Base-by-base conservation (phyloP, 164 flowering plant species). In the Vitis rotundifolia region DNA sequence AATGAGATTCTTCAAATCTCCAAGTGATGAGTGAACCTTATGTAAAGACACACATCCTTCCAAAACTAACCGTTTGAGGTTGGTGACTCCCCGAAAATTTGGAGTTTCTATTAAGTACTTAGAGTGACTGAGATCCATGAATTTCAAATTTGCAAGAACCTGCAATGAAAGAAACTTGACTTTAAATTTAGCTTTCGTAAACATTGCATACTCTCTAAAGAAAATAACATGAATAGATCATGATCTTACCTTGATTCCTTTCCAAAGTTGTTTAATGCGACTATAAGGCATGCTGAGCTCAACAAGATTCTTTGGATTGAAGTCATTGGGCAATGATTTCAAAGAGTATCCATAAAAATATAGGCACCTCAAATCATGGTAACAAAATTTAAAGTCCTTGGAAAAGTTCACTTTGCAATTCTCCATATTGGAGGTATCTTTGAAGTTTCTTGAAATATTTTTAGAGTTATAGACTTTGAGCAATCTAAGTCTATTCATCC, bases 21-120 rank as follows among this genome's bases (percentile, higher is more conserved):
- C 56, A 52, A 77, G 57, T 8, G 80, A 67, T 26, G 71, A 8
- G 11, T 69, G 71, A 26, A 77, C 49, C 31, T 63, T 49, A 22
- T 18, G 19, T 49, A 78, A 58, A 48, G 64, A 74, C 14, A 2
- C 50, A 50, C 81, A 78, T 0, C 54, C 62, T 31, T 56, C 29
- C 11, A 74, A 73, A 11, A 49, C 37, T 7, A 74, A 11, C 16
- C 9, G 16, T 62, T 74, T 63, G 8, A 78, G 52, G 48, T 66
- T 65, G 2, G 31, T 55, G 14, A 64, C 52, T 19, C 26, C 2
- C 3, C 60, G 53, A 0, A 78, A 54, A 49, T 64, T 54, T 14
- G 77, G 75, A 2, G 55, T 12, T 11, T 68, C n/a, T 2, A 15
- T 58, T 9, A 78, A 19, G 13, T 55, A 1, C 11, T 18, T 13